Percentiles rank a stretch among this genome's conserved stretches.
phyloP scores from a whole-genome alignment of 2,329 filamentous ascomycete species.

The Aspergillus latus region DNA sequence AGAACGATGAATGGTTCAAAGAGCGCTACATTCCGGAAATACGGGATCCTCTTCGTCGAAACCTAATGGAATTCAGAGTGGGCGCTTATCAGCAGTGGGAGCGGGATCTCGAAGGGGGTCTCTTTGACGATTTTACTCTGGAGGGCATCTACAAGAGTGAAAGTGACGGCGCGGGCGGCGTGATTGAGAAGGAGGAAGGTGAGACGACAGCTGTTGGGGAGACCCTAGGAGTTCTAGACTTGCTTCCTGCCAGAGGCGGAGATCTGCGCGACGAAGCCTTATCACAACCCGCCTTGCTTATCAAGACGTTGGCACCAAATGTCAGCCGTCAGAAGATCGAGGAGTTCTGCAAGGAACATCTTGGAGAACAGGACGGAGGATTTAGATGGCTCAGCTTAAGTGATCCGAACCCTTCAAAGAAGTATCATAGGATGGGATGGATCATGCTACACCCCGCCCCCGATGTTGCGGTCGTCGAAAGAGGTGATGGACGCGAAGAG shows the following conservation, averaged over 20 bases:
- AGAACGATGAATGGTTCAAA: conserved; percentile 95
- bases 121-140: conserved; percentile 91
- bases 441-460: conserved; percentile 86
- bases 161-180: conserved; percentile 78
- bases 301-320: conserved; percentile 96
- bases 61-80: conserved; percentile 77
- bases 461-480: conserved; percentile 66
- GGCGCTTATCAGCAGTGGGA: conserved; percentile 84
- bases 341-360: conserved; percentile 88
- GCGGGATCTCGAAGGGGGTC: conserved; percentile 76
- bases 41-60: conserved; percentile 69
- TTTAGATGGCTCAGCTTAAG: conserved; percentile 96
- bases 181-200: conserved; percentile 92
- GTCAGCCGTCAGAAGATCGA: conserved; percentile 93
- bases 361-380: conserved; percentile 85
- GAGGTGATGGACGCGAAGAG: conserved; percentile 71
- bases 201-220: conserved; percentile 90
- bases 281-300: conserved; percentile 85
- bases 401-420: conserved; percentile 94
- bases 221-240: conserved; percentile 85
- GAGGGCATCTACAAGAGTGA: conserved; percentile 94
- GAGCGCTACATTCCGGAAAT: conserved; percentile 89
- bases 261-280: conserved; percentile 88
- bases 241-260: conserved; percentile 78
- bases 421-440: conserved; percentile 97